Evolutionary conservation across 106 monocot genomes (phyloP), one percentile per base, ranked within the genome.

Genomic region (Iris macrosiphon): DNA sequence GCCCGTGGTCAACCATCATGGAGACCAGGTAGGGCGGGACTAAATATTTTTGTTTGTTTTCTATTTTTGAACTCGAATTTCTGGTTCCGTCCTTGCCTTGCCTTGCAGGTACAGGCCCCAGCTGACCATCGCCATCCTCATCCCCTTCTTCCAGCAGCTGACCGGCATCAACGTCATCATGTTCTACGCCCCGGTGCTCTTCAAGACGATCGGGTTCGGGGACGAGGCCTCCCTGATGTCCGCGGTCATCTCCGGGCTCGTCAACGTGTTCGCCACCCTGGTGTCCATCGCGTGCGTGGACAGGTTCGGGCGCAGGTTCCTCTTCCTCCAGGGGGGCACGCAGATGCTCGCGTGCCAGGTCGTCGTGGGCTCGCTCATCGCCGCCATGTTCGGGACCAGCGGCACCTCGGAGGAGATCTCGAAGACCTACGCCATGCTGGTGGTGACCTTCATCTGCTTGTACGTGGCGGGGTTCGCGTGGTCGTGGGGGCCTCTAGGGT

Each of bases 111-210:
- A 74, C 55, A 28, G 74, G 2, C 69, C 77, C 0, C 82, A 73
- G 49, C 64, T 77, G 25, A 49, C 46, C n/a, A 65, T 82, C 60
- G 64, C 69, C 25, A n/a, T 77, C 12, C 27, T 65, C 39, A 61
- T 82, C 59, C 82, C 82, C 17, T 73, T 77, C 56, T 82, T 82
- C 50, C 77, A 77, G 56, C 82, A 77, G 54, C 14, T 85, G 49
- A 72, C 79, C n/a, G 84, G 79, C 37, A 84, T 79, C 67, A 80
- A 85, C 57, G 60, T 73, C 4, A 66, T 77, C 65, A 82, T 73
- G 77, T 82, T 82, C 42, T 77, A 82, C 57, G 79, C 80, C 0
- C 80, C 80, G 0, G 72, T 72, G n/a, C 68, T 85, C 2, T 85
- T 85, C 72, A 72, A 65, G 59, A 85, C 71, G 13, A 52, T 85